These are phyloP conservation scores for Amanita pseudoporphyria DNA, from an alignment of 768 basidiomycete genomes.

Conservation along the genomic window DNA sequence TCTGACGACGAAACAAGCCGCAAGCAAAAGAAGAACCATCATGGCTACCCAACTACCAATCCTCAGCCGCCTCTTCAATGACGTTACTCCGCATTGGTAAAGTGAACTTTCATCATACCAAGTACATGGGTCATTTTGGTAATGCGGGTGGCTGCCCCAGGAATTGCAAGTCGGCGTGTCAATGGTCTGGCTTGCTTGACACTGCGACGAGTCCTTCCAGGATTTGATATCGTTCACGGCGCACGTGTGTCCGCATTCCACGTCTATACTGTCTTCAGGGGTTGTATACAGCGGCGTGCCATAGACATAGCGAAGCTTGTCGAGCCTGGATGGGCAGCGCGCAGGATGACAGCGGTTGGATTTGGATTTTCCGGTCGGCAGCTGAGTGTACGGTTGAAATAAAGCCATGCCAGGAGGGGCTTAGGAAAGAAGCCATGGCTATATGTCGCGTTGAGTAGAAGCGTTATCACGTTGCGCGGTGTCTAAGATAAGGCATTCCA, in stretches of 20 bases:
- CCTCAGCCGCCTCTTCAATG: neutral
- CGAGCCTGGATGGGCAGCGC: neutral
- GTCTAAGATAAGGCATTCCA: neutral
- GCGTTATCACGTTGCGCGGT: neutral
- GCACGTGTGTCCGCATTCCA: neutral
- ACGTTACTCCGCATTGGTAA: neutral
- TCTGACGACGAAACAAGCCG: neutral
- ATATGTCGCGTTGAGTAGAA: neutral
- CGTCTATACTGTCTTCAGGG: neutral
- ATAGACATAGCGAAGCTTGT: neutral
- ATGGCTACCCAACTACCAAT: conserved; percentile 1
- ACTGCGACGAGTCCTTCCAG: neutral
- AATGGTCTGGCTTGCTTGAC: neutral
- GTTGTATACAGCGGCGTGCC: neutral
- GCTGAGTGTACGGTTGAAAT: neutral
- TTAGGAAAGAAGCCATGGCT: neutral
- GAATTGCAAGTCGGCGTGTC: neutral
- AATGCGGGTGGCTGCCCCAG: neutral
- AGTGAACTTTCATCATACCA: neutral
- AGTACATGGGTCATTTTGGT: neutral
- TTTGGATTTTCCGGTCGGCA: neutral
- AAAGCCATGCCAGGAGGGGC: neutral
- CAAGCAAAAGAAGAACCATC: neutral
- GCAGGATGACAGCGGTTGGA: neutral
- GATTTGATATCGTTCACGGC: neutral